Base-by-base conservation (phyloP, 2,329 filamentous ascomycete species). In the Pseudogymnoascus pannorum region DNA sequence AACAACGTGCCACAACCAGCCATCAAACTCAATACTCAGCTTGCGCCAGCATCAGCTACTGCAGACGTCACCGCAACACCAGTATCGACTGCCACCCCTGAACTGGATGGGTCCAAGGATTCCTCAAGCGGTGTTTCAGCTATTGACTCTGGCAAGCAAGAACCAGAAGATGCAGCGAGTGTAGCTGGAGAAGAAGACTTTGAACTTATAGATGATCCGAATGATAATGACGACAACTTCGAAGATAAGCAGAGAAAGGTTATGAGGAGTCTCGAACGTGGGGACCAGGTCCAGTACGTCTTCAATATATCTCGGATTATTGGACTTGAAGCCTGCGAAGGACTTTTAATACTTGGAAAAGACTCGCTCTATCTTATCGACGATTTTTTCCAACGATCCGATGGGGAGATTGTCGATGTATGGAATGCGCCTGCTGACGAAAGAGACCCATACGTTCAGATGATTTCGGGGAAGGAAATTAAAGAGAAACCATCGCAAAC, bases 221-320 rank as follows among this genome's bases (percentile, higher is more conserved):
- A 92, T 68, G 89, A 93, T 61, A 91, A 76, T 1, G 84, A 86
- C 12, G 85, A 88, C 66, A 87, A 87, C 1, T 95, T 95, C 65
- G 95, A 99, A 74, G 95, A 99, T 74, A 97, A 97, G 77, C 97
- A 99, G 70, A 85, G 95, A 48, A 97, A 97, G 74, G 93, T 99
- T 48, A 95, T 97, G 91, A 85, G 94, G 59, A 93, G 91, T 65
- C 80, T 99, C 9, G 88, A 96, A 68, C 88, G 89, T 11, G 92
- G 92, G 4, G 94, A 99, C 69, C 85, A 92, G 61, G 93, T 99
- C 1, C 91, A 97, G 72, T 89, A 91, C 61, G 91, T 97, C 1
- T 96, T 91, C 79, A 99, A 99, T 68, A 87, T 97, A 58, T 97
- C 94, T 14, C 87, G 94, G 9, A 93, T 99, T 60, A 87, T 96